Evolutionary conservation across 2,329 filamentous ascomycete genomes (phyloP).

Genomic region (Monilinia vaccinii-corymbosi): DNA sequence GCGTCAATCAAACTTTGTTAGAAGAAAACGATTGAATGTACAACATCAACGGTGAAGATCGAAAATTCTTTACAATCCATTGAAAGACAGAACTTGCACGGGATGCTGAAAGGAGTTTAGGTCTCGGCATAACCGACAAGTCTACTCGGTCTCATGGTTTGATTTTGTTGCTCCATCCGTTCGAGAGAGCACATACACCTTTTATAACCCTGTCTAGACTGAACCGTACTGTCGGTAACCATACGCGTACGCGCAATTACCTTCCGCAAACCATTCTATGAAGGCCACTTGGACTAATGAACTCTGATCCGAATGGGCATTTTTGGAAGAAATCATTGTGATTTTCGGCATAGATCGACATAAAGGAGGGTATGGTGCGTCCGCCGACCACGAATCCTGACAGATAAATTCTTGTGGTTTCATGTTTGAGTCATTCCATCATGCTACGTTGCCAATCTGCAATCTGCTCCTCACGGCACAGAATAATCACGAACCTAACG

Average conservation of each 20-base stretch:
- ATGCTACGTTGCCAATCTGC: no score
- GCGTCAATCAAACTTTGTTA: neutral
- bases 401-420: neutral
- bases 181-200: neutral
- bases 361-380: neutral
- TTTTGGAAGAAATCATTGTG: neutral
- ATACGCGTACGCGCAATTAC: neutral
- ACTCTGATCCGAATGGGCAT: neutral
- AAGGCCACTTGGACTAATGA: neutral
- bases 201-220: neutral
- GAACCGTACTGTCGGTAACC: slow-evolving; percentile 7
- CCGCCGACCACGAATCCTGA: neutral
- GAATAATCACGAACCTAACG: neutral
- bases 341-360: neutral
- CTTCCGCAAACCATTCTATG: neutral
- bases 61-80: neutral
- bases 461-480: neutral
- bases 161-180: neutral
- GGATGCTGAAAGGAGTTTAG: neutral
- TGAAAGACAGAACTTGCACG: neutral
- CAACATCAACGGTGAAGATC: neutral
- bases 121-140: neutral
- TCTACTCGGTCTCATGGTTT: slow-evolving; percentile 2
- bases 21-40: neutral
- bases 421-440: neutral